These are phyloP conservation scores for Diutina scorzettiae DNA, from an alignment of 1,139 yeast genomes.

Conservation along the genomic window DNA sequence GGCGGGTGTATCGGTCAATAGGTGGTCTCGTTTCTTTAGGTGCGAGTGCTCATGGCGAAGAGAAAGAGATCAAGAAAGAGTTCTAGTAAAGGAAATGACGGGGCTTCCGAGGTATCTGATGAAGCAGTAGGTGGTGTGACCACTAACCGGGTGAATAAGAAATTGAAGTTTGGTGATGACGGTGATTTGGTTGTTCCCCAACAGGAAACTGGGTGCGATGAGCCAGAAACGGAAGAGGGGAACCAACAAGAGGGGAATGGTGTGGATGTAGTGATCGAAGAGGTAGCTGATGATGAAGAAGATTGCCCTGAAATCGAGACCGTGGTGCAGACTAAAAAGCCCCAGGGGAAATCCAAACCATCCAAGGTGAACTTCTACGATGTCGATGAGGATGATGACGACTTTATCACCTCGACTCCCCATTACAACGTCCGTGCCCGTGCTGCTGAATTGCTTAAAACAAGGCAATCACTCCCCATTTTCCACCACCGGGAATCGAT, in stretches of 20 bases:
- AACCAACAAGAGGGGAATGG: neutral
- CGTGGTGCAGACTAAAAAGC: neutral
- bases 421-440: neutral
- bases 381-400: slow-evolving; percentile 15
- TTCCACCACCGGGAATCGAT: slow-evolving; percentile 17
- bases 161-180: slow-evolving; percentile 18
- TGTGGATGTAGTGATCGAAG: neutral
- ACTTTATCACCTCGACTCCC: slow-evolving; percentile 6
- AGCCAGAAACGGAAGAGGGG: too few species aligned
- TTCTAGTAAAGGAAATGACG: slow-evolving; percentile 7
- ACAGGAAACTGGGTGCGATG: too few species aligned
- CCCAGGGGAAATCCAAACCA: slow-evolving; percentile 6
- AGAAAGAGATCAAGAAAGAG: slow-evolving; percentile 10
- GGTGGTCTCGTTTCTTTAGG: too few species aligned
- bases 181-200: too few species aligned
- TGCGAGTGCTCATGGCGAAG: too few species aligned
- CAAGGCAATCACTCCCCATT: neutral
- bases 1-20: too few species aligned
- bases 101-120: slow-evolving; percentile 5
- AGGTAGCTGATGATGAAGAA: neutral
- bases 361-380: slow-evolving; percentile 9
- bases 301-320: slow-evolving; percentile 7
- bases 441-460: neutral
- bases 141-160: slow-evolving; percentile 15
- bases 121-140: slow-evolving; percentile 7